Percentiles rank a stretch among this genome's conserved stretches.
These are phyloP conservation scores for Nelumbo lutea DNA, from an alignment of 164 flowering plant species.

Conservation along the genomic window DNA sequence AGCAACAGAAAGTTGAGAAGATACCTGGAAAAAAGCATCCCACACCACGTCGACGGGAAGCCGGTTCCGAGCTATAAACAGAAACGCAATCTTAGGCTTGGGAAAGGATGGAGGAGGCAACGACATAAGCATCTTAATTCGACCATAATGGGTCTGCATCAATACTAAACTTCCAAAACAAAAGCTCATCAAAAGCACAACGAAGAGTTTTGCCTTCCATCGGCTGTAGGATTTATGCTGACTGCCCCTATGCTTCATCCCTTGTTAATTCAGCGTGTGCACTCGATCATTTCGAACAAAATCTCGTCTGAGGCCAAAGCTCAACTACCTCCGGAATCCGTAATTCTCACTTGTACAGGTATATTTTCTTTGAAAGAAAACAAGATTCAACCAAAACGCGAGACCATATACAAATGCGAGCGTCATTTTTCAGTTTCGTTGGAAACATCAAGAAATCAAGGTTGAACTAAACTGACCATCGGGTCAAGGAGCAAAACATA, in stretches of 20 bases:
- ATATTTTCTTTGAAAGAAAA: background rate
- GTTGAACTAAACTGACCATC: background rate
- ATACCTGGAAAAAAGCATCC: constrained; percentile 85
- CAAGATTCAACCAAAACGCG: constrained; percentile 1
- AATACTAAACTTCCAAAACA: constrained; percentile 52
- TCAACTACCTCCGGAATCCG: background rate
- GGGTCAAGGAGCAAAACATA: background rate
- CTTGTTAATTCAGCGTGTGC: background rate
- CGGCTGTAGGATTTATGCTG: constrained; percentile 35
- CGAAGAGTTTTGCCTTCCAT: constrained; percentile 60
- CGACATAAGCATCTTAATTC: constrained; percentile 31
- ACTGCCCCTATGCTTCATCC: constrained; percentile 38
- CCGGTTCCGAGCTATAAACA: constrained; percentile 87
- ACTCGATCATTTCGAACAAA: constrained; percentile 7
- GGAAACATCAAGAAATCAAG: background rate
- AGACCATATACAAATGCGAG: background rate
- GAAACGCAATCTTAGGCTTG: constrained; percentile 70
- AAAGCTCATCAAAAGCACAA: constrained; percentile 33
- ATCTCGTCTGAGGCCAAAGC: background rate
- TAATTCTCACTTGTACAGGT: background rate
- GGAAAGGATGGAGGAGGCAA: constrained; percentile 29
- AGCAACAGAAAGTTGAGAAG: background rate
- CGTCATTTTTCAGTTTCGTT: background rate
- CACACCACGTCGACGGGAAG: constrained; percentile 80
- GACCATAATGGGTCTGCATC: constrained; percentile 48